Evolutionary conservation across 176 grass and related monocot species (phyloP).

Genomic region (Oryza longistaminata): DNA sequence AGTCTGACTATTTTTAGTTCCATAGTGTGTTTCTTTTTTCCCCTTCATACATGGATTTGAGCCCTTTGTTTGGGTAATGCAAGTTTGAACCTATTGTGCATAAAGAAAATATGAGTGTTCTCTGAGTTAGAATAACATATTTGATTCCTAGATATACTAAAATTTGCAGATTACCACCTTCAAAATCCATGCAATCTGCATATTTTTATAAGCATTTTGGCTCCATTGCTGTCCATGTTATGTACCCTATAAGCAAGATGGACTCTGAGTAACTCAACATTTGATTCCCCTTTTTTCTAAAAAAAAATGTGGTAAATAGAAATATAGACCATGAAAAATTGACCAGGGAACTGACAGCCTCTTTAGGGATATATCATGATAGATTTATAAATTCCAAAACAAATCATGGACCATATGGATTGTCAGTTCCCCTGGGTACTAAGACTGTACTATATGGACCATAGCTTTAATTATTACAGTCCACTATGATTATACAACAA

Average conservation of each 20-base stretch:
- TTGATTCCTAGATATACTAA: background rate
- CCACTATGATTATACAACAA: background rate
- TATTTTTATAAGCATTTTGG: background rate
- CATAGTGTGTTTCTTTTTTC: background rate
- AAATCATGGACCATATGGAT: background rate
- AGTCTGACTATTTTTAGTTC: background rate
- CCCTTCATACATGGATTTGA: constrained; percentile 1
- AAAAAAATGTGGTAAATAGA: background rate
- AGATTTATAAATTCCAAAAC: background rate
- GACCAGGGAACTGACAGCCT: background rate
- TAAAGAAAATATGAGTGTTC: background rate
- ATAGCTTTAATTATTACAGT: background rate
- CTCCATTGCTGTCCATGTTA: background rate
- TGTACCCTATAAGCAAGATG: background rate
- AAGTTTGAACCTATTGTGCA: background rate
- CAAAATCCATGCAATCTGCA: background rate
- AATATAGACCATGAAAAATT: background rate
- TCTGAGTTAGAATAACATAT: background rate
- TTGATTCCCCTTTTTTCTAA: background rate
- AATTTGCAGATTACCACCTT: background rate
- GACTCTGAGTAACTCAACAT: background rate
- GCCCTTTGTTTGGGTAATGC: background rate
- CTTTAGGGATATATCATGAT: background rate
- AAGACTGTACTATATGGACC: background rate
- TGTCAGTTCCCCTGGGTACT: background rate